A percentile compares a stretch with the other conserved stretches of the same genome.
phyloP scores from a whole-genome alignment of 371 early-diverging fungal genomes.

The Mucor irregularis region DNA sequence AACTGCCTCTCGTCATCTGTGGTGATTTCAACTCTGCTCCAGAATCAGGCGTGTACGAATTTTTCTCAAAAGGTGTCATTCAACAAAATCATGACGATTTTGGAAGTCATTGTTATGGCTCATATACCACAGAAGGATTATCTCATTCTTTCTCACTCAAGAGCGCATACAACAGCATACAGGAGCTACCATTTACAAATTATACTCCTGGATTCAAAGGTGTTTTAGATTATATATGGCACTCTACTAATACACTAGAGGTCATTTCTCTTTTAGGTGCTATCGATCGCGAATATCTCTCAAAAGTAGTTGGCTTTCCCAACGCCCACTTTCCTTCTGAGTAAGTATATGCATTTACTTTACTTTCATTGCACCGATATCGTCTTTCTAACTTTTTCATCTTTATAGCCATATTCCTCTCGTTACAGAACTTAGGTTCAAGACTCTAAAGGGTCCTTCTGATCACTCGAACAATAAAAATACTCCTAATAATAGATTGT shows the following conservation, averaged over 20 bases:
- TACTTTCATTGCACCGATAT: background rate
- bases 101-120: constrained; percentile 77
- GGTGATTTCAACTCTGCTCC: constrained; percentile 98
- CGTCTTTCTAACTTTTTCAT: background rate
- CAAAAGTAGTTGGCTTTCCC: constrained; percentile 92
- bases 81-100: constrained; percentile 86
- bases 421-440: constrained; percentile 57
- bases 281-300: constrained; percentile 82
- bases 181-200: constrained; percentile 92
- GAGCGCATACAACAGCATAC: constrained; percentile 78
- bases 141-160: constrained; percentile 79
- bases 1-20: constrained; percentile 74
- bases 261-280: constrained; percentile 85
- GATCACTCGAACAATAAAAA: too few relatives aligned
- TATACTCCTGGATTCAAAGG: constrained; percentile 91
- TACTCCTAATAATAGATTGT: too few relatives aligned
- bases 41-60: constrained; percentile 92
- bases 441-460: constrained; percentile 12
- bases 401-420: constrained; percentile 54
- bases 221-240: constrained; percentile 98
- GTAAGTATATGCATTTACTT: constrained; percentile 44
- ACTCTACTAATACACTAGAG: constrained; percentile 72
- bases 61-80: constrained; percentile 70
- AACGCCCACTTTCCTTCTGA: constrained; percentile 94
- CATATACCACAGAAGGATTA: constrained; percentile 85